Evolutionary conservation across 176 grass and related monocot genomes (phyloP), one percentile per base, ranked within the genome.

Genomic region (Bothriochloa decipiens): DNA sequence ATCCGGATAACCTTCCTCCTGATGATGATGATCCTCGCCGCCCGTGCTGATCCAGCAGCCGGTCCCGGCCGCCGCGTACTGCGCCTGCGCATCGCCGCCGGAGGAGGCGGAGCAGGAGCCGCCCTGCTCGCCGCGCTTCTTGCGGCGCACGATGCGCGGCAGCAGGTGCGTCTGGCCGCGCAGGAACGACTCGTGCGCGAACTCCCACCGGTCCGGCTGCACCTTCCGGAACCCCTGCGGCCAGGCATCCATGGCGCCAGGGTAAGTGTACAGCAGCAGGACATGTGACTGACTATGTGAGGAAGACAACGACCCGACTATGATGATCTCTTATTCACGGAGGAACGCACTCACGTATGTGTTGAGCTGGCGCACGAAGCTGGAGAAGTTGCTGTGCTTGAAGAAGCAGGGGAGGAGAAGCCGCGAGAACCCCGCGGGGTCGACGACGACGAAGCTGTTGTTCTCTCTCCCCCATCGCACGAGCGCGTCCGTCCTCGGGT

Each of bases 311-410:
- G 46, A 49, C 3, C 3, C 4, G 42, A 43, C 40, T 8, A 8
- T 40, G 7, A 40, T 6, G 35, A 36, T 36, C 35, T 0, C 35
- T 36, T 32, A 32, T 32, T 36, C 35, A 36, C 3, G 35, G 4
- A 36, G 5, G 35, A 36, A 40, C 43, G 12, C 66, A 53, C 79
- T 52, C 58, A 81, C 79, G 46, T 96, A 96, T 39, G 94, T 96
- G 86, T 96, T 96, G 62, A 96, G 94, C 91, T 96, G 94, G 22
- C 94, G 74, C 67, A 96, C 94, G 76, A 96, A 96, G 80, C 94
- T 96, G 83, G 91, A 96, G 91, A 92, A 96, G 74, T 96, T 96
- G 72, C 23, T 53, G 82, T 96, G 94, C 88, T 96, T 96, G 91
- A 96, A 96, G 81, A 92, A 92, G 75, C 81, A 88, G 15, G 92